Conservation (phyloP, 192 early-diverging fungal species). For the Podochytrium sp. region DNA sequence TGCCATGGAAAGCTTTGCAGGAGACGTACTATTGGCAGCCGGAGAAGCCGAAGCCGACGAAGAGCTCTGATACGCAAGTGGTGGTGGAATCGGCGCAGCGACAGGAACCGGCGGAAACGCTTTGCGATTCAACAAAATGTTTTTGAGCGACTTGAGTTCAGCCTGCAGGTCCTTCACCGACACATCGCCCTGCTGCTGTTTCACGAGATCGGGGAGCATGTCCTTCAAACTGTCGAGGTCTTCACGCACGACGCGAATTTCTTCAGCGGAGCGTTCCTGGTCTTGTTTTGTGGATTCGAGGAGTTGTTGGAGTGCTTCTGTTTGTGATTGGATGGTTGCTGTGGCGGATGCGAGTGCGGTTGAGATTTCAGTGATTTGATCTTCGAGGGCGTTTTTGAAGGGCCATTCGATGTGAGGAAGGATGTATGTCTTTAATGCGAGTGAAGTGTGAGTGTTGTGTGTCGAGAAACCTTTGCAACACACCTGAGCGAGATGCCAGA, state of each 20-base stretch:
- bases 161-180: slow-evolving; percentile 81
- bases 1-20: neutral
- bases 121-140: slow-evolving; percentile 80
- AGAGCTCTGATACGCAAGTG: slow-evolving; percentile 20
- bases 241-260: slow-evolving; percentile 7
- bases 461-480: neutral
- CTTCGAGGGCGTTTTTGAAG: slow-evolving; percentile 13
- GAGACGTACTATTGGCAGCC: neutral
- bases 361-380: neutral
- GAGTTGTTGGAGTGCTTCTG: slow-evolving; percentile 70
- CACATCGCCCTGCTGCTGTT: neutral
- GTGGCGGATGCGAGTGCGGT: slow-evolving; percentile 34
- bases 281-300: slow-evolving; percentile 51
- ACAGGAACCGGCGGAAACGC: slow-evolving; percentile 24
- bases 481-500: slow-evolving; percentile 78
- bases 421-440: slow-evolving; percentile 36
- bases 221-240: slow-evolving; percentile 23
- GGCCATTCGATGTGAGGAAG: slow-evolving; percentile 39
- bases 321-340: slow-evolving; percentile 65
- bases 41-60: neutral
- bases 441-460: neutral
- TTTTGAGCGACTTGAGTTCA: slow-evolving; percentile 93
- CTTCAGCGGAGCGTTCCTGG: slow-evolving; percentile 18
- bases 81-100: neutral
- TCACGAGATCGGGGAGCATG: neutral